These are phyloP conservation scores for Russula sp. DNA, from an alignment of 768 basidiomycete species.

Conservation along the genomic window DNA sequence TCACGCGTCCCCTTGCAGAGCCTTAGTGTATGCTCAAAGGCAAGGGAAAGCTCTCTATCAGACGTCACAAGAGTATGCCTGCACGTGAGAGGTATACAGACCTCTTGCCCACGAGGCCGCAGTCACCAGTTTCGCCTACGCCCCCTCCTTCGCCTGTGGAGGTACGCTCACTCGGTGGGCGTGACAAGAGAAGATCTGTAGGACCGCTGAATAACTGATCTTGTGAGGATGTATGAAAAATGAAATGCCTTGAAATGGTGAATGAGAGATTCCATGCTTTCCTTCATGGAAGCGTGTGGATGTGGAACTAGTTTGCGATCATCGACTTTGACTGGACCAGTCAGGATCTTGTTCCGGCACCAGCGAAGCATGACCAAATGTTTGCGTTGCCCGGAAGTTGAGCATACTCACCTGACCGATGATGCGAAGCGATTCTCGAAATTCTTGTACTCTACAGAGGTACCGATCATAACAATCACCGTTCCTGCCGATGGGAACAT, in stretches of 20 bases:
- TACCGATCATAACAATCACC: constrained; percentile 47
- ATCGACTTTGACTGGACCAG: too few species aligned
- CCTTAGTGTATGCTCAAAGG: too few species aligned
- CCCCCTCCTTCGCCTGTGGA: too few species aligned
- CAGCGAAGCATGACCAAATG: constrained; percentile 30
- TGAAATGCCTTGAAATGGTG: too few species aligned
- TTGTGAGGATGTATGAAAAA: background rate
- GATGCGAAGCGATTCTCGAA: constrained; percentile 73
- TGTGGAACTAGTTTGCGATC: constrained; percentile 81
- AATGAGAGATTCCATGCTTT: too few species aligned
- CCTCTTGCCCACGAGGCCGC: too few species aligned
- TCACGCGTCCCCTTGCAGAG: too few species aligned
- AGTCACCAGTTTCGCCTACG: too few species aligned
- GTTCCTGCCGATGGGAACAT: constrained; percentile 88
- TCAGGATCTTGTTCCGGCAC: constrained; percentile 76
- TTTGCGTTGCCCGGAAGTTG: background rate
- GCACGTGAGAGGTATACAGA: too few species aligned
- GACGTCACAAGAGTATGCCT: too few species aligned
- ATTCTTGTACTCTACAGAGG: constrained; percentile 95
- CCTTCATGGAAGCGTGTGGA: constrained; percentile 88
- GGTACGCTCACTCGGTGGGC: too few species aligned
- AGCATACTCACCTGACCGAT: constrained; percentile 30
- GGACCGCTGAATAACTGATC: constrained; percentile 1
- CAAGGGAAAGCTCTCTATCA: too few species aligned
- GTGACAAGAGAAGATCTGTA: constrained; percentile 83